phyloP scores from a whole-genome alignment of 176 grass and related monocot genomes.

The Musa troglodytarum region DNA sequence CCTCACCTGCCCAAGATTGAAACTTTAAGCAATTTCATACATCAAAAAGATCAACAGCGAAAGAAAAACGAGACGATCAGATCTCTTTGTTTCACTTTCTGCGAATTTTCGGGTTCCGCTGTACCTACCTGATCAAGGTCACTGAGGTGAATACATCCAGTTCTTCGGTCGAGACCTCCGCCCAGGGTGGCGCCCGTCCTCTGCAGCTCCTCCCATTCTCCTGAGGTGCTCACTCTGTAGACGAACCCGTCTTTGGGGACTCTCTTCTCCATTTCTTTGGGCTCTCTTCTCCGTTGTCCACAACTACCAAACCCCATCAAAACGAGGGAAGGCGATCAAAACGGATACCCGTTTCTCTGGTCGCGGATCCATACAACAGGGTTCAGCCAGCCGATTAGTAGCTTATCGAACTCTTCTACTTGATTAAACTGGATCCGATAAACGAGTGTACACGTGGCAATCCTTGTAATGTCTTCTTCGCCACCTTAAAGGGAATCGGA shows the following conservation, averaged over 20 bases:
- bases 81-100: neutral
- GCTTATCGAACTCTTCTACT: too few relatives aligned
- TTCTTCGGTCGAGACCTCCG: conserved; percentile 46
- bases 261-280: conserved; percentile 5
- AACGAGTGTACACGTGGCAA: too few relatives aligned
- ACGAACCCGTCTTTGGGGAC: conserved; percentile 35
- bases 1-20: conserved; percentile 42
- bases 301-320: too few relatives aligned
- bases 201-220: conserved; percentile 51
- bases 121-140: conserved; percentile 40
- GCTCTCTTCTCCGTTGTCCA: too few relatives aligned
- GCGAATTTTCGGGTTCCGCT: too few relatives aligned
- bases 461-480: too few relatives aligned
- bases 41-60: neutral
- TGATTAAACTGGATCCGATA: too few relatives aligned
- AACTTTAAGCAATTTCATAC: neutral
- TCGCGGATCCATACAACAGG: too few relatives aligned
- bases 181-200: conserved; percentile 36
- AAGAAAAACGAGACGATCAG: neutral
- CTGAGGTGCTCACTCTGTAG: conserved; percentile 47
- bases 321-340: too few relatives aligned
- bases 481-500: too few relatives aligned
- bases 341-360: too few relatives aligned
- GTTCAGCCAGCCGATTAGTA: too few relatives aligned
- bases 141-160: conserved; percentile 73